Evolutionary conservation across 805 yeast genomes (phyloP), one percentile per base, ranked within the genome.

Genomic region (Hanseniaspora singularis): DNA sequence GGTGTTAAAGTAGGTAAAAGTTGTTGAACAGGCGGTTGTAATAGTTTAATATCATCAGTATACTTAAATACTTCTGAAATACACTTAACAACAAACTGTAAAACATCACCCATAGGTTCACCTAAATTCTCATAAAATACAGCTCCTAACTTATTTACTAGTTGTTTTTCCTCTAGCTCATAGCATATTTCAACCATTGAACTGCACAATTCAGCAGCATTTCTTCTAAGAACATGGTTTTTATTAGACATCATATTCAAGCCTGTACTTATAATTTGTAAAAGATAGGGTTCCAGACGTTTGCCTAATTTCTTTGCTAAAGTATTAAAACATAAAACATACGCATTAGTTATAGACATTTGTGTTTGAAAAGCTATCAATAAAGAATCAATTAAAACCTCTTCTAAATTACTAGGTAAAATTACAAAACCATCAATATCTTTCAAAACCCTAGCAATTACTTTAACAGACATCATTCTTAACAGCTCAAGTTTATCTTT

Each of bases 41-140:
- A 64, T 2, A 71, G 63, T 1, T 72, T 69, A 12, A 78, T 67
- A 8, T 81, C 82, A 4, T 18, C 18, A 37, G 81, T 70, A 16
- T 72, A 74, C 2, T 69, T 63, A 16, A 85, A 72, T 33, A 88
- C 78, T 11, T 76, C 65, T 45, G 72, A 63, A 54, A 89, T 62
- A 0, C 95, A 95, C 15, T 73, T 73, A 14, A 92, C 64, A 2
- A 89, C 72, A 0, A 96, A 82, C 0, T 95, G 96, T 38, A 92
- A 66, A 2, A 87, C 96, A 44, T 87, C 95, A 0, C 98, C 98
- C 53, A 78, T 86, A 5, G 81, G 89, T 58, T 92, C 99, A 16
- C 98, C 98, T 9, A 92, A 68, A 12, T 92, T 81, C 60, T 92
- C 99, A 60, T 81, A 86, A 28, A 92, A 65, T 14, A 88, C 79